Evolutionary conservation across 1,284 basidiomycete genomes (phyloP), one percentile per base, ranked within the genome.

Genomic region (Moniliophthora roreri): DNA sequence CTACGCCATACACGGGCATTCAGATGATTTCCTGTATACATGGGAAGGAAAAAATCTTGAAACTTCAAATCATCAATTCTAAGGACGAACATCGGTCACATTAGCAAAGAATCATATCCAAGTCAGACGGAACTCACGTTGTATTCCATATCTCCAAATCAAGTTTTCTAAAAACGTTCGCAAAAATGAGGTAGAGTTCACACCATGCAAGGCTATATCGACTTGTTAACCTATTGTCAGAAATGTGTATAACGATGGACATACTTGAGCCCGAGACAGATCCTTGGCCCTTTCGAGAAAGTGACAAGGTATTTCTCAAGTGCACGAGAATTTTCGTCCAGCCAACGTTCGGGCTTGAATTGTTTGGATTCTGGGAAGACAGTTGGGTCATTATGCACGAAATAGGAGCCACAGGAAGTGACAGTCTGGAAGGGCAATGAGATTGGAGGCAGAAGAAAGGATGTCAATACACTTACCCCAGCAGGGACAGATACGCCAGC

Each of bases 321-420:
- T 20, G 10, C 6, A 38, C n/a, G 20, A 6, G 36, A 40, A 23
- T 38, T 23, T 4, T n/a, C 6, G 13, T 50, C 21, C 15, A 50
- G 20, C 48, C 48, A 50, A 26, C 48, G 48, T 28, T 60, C 55
- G 11, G 69, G 69, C 18, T 53, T 56, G 55, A 71, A 71, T 0
- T 54, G 53, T 10, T 63, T 48, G 0, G 69, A 64, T 13, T 52
- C 65, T 36, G 49, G 35, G 52, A 63, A 64, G 13, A 65, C 21
- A 0, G 51, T 42, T 8, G 59, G 56, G 42, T 61, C 58, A 20
- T 54, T 42, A 32, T 62, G 61, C 11, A 67, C 56, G 24, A 62
- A 62, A 6, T 51, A 36, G 13, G 50, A n/a, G 40, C 64, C 61
- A 38, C 61, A 61, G 40, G 56, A 58, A 11, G 66, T 65, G 8